A percentile compares a stretch with the other conserved stretches of the same genome.
phyloP scores from a whole-genome alignment of 257 asterid genomes.

The Plantago elongata region DNA sequence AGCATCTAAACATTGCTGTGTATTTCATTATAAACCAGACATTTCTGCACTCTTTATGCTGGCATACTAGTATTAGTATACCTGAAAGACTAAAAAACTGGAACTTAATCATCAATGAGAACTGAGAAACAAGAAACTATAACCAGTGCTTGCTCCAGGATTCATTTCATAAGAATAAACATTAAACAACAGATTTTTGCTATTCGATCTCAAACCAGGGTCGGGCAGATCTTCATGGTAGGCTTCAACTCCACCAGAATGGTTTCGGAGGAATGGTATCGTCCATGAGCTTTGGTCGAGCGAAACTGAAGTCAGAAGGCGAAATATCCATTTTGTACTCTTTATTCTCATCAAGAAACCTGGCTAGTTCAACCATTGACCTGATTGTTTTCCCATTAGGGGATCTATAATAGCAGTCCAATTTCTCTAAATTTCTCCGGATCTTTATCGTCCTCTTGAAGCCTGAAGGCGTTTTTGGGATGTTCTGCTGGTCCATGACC shows the following conservation, averaged over 20 bases:
- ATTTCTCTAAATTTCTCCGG: constrained; percentile 33
- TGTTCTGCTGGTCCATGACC: constrained; percentile 53
- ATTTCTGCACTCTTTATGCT: no score
- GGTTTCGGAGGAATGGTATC: constrained; percentile 26
- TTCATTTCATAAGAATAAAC: no score
- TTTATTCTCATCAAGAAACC: constrained; percentile 35
- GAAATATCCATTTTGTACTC: constrained; percentile 26
- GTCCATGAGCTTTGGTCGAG: constrained; percentile 39
- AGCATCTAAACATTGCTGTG: no score
- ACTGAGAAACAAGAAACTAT: no score
- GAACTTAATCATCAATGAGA: no score
- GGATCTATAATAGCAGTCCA: constrained; percentile 43
- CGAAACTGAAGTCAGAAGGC: constrained; percentile 43
- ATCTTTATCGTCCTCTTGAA: constrained; percentile 37
- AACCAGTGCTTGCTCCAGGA: no score
- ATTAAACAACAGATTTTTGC: no score
- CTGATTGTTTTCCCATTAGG: constrained; percentile 53
- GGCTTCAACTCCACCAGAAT: background rate
- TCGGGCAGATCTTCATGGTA: background rate
- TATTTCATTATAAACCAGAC: no score
- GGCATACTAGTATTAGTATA: no score
- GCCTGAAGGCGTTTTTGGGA: constrained; percentile 52
- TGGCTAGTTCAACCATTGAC: constrained; percentile 29
- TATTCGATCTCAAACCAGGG: no score
- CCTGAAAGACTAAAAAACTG: no score